A percentile compares a stretch with the other conserved stretches of the same genome.
phyloP scores from a whole-genome alignment of 305 asterid genomes.

The Fraxinus angustifolia region DNA sequence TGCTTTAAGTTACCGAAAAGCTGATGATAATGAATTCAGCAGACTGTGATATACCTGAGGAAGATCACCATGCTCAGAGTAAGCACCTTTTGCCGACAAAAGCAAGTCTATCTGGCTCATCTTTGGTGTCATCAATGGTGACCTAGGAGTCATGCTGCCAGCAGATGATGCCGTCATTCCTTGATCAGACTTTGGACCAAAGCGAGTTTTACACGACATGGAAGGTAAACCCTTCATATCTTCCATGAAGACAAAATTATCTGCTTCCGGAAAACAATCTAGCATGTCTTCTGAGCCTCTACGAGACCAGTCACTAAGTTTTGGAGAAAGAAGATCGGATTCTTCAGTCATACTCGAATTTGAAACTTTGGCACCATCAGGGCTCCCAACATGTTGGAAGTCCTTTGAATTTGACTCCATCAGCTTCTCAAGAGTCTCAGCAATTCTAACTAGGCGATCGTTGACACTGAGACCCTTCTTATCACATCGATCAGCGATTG shows the following conservation, averaged over 20 bases:
- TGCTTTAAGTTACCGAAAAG: neutral
- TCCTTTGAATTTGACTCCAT: constrained; percentile 81
- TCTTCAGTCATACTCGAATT: constrained; percentile 84
- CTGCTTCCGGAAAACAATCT: constrained; percentile 81
- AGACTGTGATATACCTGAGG: constrained; percentile 62
- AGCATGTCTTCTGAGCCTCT: constrained; percentile 99
- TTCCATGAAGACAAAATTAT: constrained; percentile 66
- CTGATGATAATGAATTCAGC: constrained; percentile 7
- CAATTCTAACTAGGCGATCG: constrained; percentile 77
- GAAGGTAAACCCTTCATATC: constrained; percentile 79
- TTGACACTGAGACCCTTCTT: constrained; percentile 89
- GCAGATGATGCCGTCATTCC: constrained; percentile 99
- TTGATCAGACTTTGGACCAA: constrained; percentile 97
- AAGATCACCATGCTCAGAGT: constrained; percentile 93
- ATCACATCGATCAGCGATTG: constrained; percentile 97
- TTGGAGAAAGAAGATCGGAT: constrained; percentile 88
- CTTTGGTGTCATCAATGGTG: constrained; percentile 89
- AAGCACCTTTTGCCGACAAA: constrained; percentile 83
- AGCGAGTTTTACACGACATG: constrained; percentile 86
- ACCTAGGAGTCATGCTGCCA: constrained; percentile 96
- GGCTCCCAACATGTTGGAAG: constrained; percentile 64
- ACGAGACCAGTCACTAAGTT: constrained; percentile 93
- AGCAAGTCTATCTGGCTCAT: constrained; percentile 85
- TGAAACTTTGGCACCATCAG: constrained; percentile 78
- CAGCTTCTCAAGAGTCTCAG: constrained; percentile 91